Percentiles rank a stretch among this genome's conserved stretches.
These are phyloP conservation scores for Vaccinium myrtillus DNA, from an alignment of 148 eudicot genomes.

Conservation along the genomic window DNA sequence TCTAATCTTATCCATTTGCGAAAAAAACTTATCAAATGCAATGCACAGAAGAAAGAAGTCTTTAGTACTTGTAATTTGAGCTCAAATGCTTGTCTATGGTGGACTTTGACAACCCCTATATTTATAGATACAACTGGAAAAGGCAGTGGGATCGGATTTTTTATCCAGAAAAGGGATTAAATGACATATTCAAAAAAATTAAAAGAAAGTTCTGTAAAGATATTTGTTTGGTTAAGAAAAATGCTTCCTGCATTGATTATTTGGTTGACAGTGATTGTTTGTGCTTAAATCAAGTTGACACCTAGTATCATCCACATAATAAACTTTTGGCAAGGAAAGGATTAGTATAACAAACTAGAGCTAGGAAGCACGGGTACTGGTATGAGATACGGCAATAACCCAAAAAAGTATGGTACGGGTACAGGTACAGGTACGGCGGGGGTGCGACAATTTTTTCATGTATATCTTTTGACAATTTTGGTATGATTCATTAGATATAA, in stretches of 20 bases:
- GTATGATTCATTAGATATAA: too few relatives aligned
- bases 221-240: conserved; percentile 37
- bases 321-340: conserved; percentile 18
- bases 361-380: too few relatives aligned
- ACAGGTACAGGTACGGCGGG: too few relatives aligned
- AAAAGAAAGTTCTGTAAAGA: background rate
- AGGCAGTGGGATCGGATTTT: conserved; percentile 20
- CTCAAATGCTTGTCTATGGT: conserved; percentile 1
- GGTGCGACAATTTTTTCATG: too few relatives aligned
- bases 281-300: conserved; percentile 34
- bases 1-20: conserved; percentile 37
- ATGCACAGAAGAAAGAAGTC: background rate
- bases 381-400: too few relatives aligned
- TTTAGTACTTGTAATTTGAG: background rate
- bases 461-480: too few relatives aligned
- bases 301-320: conserved; percentile 12
- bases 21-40: background rate
- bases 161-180: conserved; percentile 5
- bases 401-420: too few relatives aligned
- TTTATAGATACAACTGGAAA: conserved; percentile 31
- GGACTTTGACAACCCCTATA: conserved; percentile 19
- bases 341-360: background rate
- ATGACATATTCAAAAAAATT: background rate
- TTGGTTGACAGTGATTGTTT: conserved; percentile 26
- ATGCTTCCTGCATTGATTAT: conserved; percentile 13